phyloP scores from a whole-genome alignment of 345 rosid genomes.

The Pistacia vera region DNA sequence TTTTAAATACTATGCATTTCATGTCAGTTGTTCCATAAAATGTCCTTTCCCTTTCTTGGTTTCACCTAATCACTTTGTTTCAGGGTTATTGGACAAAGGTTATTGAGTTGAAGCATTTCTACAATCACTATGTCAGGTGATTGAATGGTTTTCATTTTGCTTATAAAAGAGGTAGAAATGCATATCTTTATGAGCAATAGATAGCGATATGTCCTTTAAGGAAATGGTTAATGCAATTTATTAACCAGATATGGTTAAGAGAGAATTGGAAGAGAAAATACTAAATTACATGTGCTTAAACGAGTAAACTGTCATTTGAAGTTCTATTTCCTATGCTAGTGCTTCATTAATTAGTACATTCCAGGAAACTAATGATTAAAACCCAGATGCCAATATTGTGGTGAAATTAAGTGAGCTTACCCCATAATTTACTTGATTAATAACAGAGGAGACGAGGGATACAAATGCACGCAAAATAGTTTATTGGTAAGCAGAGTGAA shows the following conservation, averaged over 20 bases:
- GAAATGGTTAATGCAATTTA: background rate
- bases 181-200: background rate
- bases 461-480: constrained; percentile 18
- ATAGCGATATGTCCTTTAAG: background rate
- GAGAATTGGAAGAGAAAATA: no score
- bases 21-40: background rate
- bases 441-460: constrained; percentile 9
- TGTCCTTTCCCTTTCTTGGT: background rate
- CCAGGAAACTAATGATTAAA: constrained; percentile 5
- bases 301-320: background rate
- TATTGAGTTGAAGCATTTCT: background rate
- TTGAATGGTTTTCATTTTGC: constrained; percentile 4
- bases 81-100: background rate
- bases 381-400: background rate
- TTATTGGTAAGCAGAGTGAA: constrained; percentile 25
- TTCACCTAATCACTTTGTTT: background rate
- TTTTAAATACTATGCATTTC: background rate
- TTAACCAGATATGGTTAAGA: no score
- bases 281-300: background rate
- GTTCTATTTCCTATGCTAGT: background rate
- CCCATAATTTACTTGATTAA: constrained; percentile 12
- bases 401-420: background rate
- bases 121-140: no score
- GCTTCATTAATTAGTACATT: constrained; percentile 1
- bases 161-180: background rate